A percentile compares a stretch with the other conserved stretches of the same genome.
Conservation (phyloP, 1,139 yeast genomes). For the Suhomyces wounanorum region DNA sequence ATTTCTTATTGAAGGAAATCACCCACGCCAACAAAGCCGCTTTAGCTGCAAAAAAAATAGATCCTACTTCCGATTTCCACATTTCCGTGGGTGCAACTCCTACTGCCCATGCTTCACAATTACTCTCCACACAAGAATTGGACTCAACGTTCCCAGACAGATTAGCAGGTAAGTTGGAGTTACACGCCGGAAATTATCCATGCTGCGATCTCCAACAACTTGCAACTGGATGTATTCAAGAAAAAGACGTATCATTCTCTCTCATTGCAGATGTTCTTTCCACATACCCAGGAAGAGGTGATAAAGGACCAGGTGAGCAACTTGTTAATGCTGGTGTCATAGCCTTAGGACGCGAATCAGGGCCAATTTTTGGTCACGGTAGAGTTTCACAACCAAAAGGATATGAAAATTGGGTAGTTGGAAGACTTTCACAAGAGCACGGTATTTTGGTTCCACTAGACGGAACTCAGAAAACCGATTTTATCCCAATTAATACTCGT, state of each 20-base stretch:
- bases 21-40: slow-evolving; percentile 59
- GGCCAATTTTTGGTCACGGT: slow-evolving; percentile 56
- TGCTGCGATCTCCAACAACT: slow-evolving; percentile 76
- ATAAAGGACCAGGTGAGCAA: slow-evolving; percentile 55
- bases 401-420: slow-evolving; percentile 54
- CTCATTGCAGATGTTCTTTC: slow-evolving; percentile 69
- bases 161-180: slow-evolving; percentile 54
- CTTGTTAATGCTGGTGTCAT: slow-evolving; percentile 74
- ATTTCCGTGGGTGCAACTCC: slow-evolving; percentile 82
- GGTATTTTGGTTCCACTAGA: slow-evolving; percentile 52
- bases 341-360: slow-evolving; percentile 65
- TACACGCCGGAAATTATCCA: slow-evolving; percentile 80
- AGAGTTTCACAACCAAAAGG: slow-evolving; percentile 34
- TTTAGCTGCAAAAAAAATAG: slow-evolving; percentile 31
- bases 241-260: slow-evolving; percentile 52
- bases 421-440: slow-evolving; percentile 65
- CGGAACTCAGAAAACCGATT: slow-evolving; percentile 23
- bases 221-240: slow-evolving; percentile 59
- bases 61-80: slow-evolving; percentile 32
- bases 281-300: slow-evolving; percentile 54
- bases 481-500: slow-evolving; percentile 57
- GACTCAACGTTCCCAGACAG: slow-evolving; percentile 20
- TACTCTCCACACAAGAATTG: slow-evolving; percentile 25
- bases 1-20: slow-evolving; percentile 55
- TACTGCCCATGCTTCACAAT: slow-evolving; percentile 65